These are phyloP conservation scores for Pseudisothecium myosuroides DNA, from an alignment of 225 moss, liverwort and hornwort genomes.

Conservation along the genomic window DNA sequence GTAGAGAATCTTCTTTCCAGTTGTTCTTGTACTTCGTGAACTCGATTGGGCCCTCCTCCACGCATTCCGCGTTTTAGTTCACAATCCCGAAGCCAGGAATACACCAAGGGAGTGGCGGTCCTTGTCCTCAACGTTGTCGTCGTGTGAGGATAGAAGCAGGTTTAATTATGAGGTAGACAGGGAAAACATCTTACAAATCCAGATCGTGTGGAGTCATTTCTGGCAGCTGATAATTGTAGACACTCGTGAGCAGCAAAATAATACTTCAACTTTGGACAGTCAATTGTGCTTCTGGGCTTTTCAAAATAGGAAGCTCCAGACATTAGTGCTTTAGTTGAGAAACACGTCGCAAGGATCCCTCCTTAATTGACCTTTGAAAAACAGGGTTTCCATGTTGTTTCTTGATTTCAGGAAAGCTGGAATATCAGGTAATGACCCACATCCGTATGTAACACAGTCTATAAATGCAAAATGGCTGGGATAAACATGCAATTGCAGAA, in stretches of 20 bases:
- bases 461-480: neutral
- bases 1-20: neutral
- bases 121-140: neutral
- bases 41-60: neutral
- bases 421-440: neutral
- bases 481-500: neutral
- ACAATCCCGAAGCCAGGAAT: neutral
- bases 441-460: neutral
- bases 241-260: neutral
- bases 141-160: neutral
- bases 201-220: neutral
- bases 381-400: neutral
- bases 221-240: neutral
- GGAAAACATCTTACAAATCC: neutral
- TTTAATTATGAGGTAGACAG: neutral
- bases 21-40: neutral
- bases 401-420: neutral
- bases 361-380: neutral
- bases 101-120: neutral
- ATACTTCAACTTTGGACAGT: neutral
- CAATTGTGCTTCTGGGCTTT: no score
- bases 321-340: neutral
- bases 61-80: neutral
- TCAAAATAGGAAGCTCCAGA: no score
- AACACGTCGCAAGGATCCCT: neutral